Conservation (phyloP, 1,284 basidiomycete genomes). For the Trichosporon sp. region DNA sequence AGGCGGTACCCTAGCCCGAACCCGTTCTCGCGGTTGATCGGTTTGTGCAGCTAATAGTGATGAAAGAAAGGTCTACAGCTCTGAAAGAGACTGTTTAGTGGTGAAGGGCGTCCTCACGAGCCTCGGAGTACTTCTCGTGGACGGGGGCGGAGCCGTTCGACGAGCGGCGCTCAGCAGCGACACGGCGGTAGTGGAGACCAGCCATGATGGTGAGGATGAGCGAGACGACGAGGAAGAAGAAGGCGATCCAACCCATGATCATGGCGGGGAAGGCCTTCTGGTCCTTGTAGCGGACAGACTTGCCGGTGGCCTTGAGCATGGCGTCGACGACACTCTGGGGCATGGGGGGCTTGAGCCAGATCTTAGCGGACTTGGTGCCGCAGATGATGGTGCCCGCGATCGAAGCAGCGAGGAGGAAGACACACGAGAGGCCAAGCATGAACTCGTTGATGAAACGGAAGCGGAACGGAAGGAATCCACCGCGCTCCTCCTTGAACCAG, state of each 20-base stretch:
- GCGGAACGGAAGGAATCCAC: slow-evolving; percentile 2
- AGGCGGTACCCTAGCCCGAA: background rate
- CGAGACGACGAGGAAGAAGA: slow-evolving; percentile 11
- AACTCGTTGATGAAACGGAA: slow-evolving; percentile 17
- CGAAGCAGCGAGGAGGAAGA: slow-evolving; percentile 15
- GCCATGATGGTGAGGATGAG: slow-evolving; percentile 12
- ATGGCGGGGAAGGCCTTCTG: slow-evolving; percentile 8
- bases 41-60: background rate
- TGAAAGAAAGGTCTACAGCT: background rate
- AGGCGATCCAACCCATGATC: slow-evolving; percentile 19
- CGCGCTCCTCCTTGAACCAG: slow-evolving; percentile 16
- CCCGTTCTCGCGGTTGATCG: background rate
- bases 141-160: background rate
- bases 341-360: background rate
- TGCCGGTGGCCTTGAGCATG: slow-evolving; percentile 8
- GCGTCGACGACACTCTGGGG: background rate
- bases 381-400: slow-evolving; percentile 6
- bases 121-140: background rate
- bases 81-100: background rate
- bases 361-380: background rate
- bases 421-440: slow-evolving; percentile 8
- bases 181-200: slow-evolving; percentile 19
- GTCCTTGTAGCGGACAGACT: slow-evolving; percentile 13
- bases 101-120: background rate
- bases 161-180: background rate